phyloP scores from a whole-genome alignment of 345 rosid genomes.

The Reutealis trisperma region DNA sequence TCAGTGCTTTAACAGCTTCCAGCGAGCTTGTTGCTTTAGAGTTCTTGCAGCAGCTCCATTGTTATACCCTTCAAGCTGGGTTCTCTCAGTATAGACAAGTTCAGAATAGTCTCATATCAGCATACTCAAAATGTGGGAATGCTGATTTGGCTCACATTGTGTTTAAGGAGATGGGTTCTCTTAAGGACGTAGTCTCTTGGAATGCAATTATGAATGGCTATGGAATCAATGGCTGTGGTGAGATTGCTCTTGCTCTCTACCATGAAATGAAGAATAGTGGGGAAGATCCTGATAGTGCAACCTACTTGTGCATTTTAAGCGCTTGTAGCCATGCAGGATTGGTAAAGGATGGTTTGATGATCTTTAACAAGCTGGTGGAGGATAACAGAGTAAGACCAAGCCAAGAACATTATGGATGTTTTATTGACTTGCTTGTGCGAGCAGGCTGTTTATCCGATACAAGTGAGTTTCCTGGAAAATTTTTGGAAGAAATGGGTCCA shows the following conservation, averaged over 20 bases:
- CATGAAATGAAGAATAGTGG: conserved; percentile 37
- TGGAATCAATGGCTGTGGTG: conserved; percentile 42
- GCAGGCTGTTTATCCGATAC: conserved; percentile 45
- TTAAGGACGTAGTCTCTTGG: conserved; percentile 45
- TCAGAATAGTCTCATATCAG: conserved; percentile 47
- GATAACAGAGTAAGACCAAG: conserved; percentile 37
- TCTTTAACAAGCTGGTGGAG: conserved; percentile 39
- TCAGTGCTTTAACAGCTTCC: conserved; percentile 34
- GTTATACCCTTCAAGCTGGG: conserved; percentile 34
- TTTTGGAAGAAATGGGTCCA: conserved; percentile 30
- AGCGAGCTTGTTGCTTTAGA: conserved; percentile 36
- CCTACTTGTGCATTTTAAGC: conserved; percentile 39
- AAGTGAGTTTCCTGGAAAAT: conserved; percentile 18
- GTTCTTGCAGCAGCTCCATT: conserved; percentile 47
- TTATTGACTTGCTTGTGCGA: conserved; percentile 44
- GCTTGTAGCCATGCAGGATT: conserved; percentile 51
- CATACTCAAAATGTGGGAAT: conserved; percentile 51
- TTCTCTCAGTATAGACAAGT: conserved; percentile 24
- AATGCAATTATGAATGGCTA: conserved; percentile 48
- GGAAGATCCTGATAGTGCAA: conserved; percentile 39
- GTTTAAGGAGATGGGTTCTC: conserved; percentile 42
- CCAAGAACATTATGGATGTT: conserved; percentile 40
- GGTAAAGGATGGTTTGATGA: conserved; percentile 39
- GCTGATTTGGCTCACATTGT: conserved; percentile 29
- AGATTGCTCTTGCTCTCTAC: conserved; percentile 37